Conservation (phyloP, 768 basidiomycete genomes). For the Gloeostereum incarnatum region DNA sequence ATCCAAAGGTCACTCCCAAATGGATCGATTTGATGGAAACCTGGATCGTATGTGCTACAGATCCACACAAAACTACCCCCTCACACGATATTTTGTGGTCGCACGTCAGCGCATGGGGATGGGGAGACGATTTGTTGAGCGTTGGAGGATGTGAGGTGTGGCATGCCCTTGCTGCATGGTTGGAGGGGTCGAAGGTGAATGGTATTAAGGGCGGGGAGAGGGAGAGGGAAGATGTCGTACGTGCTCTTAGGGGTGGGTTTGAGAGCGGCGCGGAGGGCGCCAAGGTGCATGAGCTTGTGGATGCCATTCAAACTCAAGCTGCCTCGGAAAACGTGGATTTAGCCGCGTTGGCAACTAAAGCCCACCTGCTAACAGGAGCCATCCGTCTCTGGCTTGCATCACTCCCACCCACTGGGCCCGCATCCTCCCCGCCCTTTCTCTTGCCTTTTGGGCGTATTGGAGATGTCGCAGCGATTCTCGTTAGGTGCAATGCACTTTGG, state of each 20-base stretch:
- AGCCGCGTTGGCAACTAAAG: constrained; percentile 12
- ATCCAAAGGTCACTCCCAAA: constrained; percentile 13
- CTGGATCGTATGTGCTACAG: constrained; percentile 81
- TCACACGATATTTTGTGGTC: constrained; percentile 88
- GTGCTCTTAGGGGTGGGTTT: constrained; percentile 29
- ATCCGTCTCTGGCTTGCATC: constrained; percentile 62
- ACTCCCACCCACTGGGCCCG: constrained; percentile 31
- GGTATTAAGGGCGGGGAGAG: constrained; percentile 52
- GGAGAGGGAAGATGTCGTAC: constrained; percentile 35
- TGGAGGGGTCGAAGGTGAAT: constrained; percentile 74
- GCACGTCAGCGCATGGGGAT: constrained; percentile 72
- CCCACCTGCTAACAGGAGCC: constrained; percentile 31
- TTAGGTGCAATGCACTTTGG: constrained; percentile 33
- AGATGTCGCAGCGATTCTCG: constrained; percentile 36
- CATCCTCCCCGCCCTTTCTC: constrained; percentile 45
- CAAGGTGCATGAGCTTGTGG: constrained; percentile 18
- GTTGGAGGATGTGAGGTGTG: constrained; percentile 31
- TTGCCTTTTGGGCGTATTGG: constrained; percentile 54
- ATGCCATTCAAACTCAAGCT: neutral
- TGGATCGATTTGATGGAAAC: constrained; percentile 55
- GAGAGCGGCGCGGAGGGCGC: constrained; percentile 22
- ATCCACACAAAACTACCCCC: constrained; percentile 85
- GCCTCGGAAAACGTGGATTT: neutral
- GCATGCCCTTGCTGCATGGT: constrained; percentile 53
- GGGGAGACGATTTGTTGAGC: constrained; percentile 50